Evolutionary conservation across 2,329 filamentous ascomycete genomes (phyloP).

Genomic region (Thielaviopsis euricoi): DNA sequence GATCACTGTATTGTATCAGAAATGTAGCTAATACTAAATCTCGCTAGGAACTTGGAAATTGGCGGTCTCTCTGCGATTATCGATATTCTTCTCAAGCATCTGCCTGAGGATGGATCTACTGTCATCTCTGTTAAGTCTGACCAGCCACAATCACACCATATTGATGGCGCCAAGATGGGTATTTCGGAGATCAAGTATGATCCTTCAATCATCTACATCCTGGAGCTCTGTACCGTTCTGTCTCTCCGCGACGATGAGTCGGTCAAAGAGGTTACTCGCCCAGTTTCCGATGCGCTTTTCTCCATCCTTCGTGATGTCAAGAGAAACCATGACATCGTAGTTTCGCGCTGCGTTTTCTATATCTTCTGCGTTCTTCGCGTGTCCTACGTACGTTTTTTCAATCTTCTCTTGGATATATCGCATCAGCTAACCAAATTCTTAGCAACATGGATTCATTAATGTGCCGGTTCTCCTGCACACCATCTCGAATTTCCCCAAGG

Average conservation of each 20-base stretch:
- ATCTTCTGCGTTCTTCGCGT: constrained; percentile 64
- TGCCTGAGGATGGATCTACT: constrained; percentile 68
- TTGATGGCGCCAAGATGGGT: constrained; percentile 39
- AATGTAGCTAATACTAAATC: constrained; percentile 3
- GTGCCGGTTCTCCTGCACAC: constrained; percentile 82
- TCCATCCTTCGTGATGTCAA: constrained; percentile 63
- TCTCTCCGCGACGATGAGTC: constrained; percentile 61
- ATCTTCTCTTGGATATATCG: background rate
- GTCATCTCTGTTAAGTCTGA: constrained; percentile 89
- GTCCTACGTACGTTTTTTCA: constrained; percentile 53
- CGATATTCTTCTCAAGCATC: constrained; percentile 56
- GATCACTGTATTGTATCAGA: background rate
- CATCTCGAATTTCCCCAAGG: constrained; percentile 72
- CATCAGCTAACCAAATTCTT: constrained; percentile 15
- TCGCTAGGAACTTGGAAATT: constrained; percentile 40
- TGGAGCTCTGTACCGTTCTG: constrained; percentile 76
- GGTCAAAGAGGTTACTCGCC: constrained; percentile 56
- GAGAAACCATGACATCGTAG: constrained; percentile 65
- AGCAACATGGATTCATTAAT: constrained; percentile 83
- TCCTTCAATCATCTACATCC: constrained; percentile 71
- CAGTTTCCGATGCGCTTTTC: constrained; percentile 66
- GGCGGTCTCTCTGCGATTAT: constrained; percentile 36
- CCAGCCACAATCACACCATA: constrained; percentile 42
- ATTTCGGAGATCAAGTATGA: constrained; percentile 55
- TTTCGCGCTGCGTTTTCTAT: constrained; percentile 76